Evolutionary conservation across 2,329 filamentous ascomycete genomes (phyloP).

Genomic region (Talaromyces sp.): DNA sequence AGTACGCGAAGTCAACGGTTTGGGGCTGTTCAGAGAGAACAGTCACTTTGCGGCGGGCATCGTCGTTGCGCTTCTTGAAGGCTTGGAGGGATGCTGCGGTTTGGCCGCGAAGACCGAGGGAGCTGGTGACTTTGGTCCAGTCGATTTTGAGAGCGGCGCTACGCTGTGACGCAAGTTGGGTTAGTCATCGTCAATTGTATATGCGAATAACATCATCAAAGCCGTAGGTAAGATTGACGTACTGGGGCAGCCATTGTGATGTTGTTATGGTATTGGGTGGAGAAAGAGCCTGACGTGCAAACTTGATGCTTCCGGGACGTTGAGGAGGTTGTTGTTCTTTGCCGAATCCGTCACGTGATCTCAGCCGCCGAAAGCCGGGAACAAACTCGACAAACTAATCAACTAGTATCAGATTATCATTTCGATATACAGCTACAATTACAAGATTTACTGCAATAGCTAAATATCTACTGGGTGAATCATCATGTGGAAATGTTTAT

Average conservation of each 20-base stretch:
- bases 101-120: constrained; percentile 93
- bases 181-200: constrained; percentile 21
- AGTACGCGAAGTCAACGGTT: constrained; percentile 86
- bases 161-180: constrained; percentile 58
- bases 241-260: constrained; percentile 28
- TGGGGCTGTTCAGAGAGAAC: constrained; percentile 78
- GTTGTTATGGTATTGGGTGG: constrained; percentile 17
- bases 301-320: constrained; percentile 16
- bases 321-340: constrained; percentile 18
- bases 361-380: constrained; percentile 14
- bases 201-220: not conserved
- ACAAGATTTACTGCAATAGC: not conserved
- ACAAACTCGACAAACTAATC: not conserved
- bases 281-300: constrained; percentile 20
- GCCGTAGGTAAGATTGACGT: constrained; percentile 24
- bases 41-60: constrained; percentile 90
- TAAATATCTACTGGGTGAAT: not conserved
- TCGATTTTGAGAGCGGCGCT: constrained; percentile 99
- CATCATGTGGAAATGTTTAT: not conserved
- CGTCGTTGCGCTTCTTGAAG: constrained; percentile 99
- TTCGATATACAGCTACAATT: too few relatives aligned
- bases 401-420: too few relatives aligned
- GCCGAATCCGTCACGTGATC: constrained; percentile 15
- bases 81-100: constrained; percentile 85
- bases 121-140: constrained; percentile 92